Evolutionary conservation across 805 yeast genomes (phyloP), one percentile per base, ranked within the genome.

Genomic region (Metschnikowia borealis): DNA sequence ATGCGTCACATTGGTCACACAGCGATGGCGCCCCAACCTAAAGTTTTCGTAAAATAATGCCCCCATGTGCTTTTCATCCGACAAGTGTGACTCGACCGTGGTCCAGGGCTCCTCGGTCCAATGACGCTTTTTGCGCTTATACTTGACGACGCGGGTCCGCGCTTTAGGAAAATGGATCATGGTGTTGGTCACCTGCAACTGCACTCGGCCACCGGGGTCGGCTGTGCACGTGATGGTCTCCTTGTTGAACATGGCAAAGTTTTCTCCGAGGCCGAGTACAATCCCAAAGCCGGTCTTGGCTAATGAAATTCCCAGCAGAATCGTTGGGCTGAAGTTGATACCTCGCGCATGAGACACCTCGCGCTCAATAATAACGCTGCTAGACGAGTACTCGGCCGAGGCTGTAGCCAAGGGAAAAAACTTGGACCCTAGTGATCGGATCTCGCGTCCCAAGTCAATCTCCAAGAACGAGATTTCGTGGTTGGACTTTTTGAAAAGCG

Each of bases 161-260:
- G 60, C 60, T 6, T 35, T 17, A 14, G 60, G 60, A 34, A 54
- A 57, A 29, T 52, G 49, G 14, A 51, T 48, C 54, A 57, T 54
- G 17, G 46, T 43, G 40, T 49, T 57, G 44, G 54, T 57, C 18
- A 52, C 57, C 48, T 57, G 60, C 38, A 57, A 38, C 47, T 57
- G 60, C 29, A 44, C 56, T 4, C 48, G 44, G 33, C 55, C 59
- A 4, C 60, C 60, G 8, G 60, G 50, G 7, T 46, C 32, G 15
- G 59, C 54, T 10, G 49, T 40, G 48, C 60, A 57, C 18, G 54
- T 49, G 35, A 57, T 44, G 14, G 44, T 50, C 32, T 55, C 56
- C 18, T 49, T 44, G 36, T 53, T 55, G 38, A 52, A 45, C 23
- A 42, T 21, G 17, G 42, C 40, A 17, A 46, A 23, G 20, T 44